Conservation (phyloP, 371 early-diverging fungal species). For the Parasitella parasitica region DNA sequence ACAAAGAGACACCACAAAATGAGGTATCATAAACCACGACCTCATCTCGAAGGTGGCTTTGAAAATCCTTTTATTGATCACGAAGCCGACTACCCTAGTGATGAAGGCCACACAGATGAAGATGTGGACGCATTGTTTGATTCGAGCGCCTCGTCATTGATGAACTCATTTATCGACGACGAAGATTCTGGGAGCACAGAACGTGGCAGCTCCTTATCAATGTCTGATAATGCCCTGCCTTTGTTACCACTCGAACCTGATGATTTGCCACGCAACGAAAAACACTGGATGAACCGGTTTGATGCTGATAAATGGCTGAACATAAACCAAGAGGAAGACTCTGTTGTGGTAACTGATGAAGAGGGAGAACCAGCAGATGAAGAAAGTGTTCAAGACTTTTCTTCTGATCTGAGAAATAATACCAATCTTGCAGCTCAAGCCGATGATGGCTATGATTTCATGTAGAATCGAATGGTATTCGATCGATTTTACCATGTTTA, state of each 20-base stretch:
- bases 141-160: neutral
- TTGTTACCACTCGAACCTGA: neutral
- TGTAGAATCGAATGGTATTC: neutral
- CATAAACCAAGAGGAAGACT: neutral
- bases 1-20: neutral
- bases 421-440: neutral
- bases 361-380: neutral
- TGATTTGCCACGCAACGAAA: neutral
- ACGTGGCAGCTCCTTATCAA: neutral
- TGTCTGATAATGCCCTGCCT: neutral
- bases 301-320: constrained; percentile 19
- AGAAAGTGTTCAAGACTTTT: constrained; percentile 4
- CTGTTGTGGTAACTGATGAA: neutral
- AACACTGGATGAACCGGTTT: constrained; percentile 21
- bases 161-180: constrained; percentile 28
- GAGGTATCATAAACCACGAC: neutral
- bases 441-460: constrained; percentile 7
- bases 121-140: constrained; percentile 4
- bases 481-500: no score
- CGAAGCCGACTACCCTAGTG: constrained; percentile 22
- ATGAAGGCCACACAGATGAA: constrained; percentile 18
- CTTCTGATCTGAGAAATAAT: constrained; percentile 1
- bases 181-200: neutral
- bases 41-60: neutral
- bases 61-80: constrained; percentile 25